Percentiles rank a stretch among this genome's conserved stretches.
These are phyloP conservation scores for Aspergillus bridgeri DNA, from an alignment of 495 filamentous ascomycete genomes.

Conservation along the genomic window DNA sequence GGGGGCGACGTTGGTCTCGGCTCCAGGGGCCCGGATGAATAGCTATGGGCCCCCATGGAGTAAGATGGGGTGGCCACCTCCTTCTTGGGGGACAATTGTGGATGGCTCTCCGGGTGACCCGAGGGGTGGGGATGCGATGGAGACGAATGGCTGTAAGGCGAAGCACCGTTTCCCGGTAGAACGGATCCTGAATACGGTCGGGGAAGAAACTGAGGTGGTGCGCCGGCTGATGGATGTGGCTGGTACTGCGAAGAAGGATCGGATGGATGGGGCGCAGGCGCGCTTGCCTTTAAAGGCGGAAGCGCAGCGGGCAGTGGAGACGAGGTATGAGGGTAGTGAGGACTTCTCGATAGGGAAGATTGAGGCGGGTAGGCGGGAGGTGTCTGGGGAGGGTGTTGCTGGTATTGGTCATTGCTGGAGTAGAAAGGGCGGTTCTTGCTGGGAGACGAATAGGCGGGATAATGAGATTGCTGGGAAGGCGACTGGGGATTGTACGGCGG, in stretches of 20 bases:
- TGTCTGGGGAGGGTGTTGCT: constrained; percentile 50
- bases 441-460: constrained; percentile 39
- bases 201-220: constrained; percentile 31
- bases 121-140: constrained; percentile 48
- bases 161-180: constrained; percentile 35
- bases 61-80: constrained; percentile 36
- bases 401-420: constrained; percentile 59
- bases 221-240: constrained; percentile 32
- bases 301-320: constrained; percentile 48
- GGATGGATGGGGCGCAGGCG: constrained; percentile 42
- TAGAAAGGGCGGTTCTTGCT: constrained; percentile 49
- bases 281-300: constrained; percentile 50
- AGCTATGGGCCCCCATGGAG: constrained; percentile 30
- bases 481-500: constrained; percentile 46
- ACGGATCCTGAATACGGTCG: constrained; percentile 45
- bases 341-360: constrained; percentile 47
- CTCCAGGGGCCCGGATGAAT: constrained; percentile 29
- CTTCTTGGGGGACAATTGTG: constrained; percentile 43
- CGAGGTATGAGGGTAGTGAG: constrained; percentile 49
- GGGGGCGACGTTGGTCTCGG: constrained; percentile 33
- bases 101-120: constrained; percentile 38
- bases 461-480: constrained; percentile 41
- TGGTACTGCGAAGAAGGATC: constrained; percentile 45
- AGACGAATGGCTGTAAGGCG: constrained; percentile 37
- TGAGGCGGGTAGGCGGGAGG: constrained; percentile 52